phyloP scores from a whole-genome alignment of 768 basidiomycete species.

The Cyclocybe aegerita region DNA sequence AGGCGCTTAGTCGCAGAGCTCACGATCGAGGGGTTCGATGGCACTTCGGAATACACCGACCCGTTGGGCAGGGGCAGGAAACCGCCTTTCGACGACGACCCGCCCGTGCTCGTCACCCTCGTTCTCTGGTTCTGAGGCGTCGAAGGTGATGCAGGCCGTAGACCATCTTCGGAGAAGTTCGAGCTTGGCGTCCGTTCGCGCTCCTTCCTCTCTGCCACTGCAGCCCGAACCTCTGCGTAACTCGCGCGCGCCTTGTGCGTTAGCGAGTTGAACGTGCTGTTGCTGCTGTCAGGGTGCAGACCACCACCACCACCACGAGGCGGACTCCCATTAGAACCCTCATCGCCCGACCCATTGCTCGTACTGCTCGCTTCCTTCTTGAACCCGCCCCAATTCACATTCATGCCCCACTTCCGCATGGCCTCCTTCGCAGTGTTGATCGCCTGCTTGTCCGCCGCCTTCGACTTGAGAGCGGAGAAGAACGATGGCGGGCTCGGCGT shows the following conservation, averaged over 20 bases:
- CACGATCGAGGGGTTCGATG: slow-evolving; percentile 15
- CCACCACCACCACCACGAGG: slow-evolving; percentile 4
- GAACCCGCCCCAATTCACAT: slow-evolving; percentile 70
- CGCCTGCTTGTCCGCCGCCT: slow-evolving; percentile 81
- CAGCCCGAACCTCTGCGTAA: slow-evolving; percentile 75
- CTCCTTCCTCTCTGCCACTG: slow-evolving; percentile 67
- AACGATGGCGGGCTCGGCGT: slow-evolving; percentile 60
- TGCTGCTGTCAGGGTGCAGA: slow-evolving; percentile 25
- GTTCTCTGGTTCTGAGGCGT: slow-evolving; percentile 1
- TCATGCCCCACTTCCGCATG: slow-evolving; percentile 90
- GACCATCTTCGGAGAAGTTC: slow-evolving; percentile 10
- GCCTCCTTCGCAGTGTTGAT: slow-evolving; percentile 85
- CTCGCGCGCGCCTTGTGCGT: slow-evolving; percentile 49
- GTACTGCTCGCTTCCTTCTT: slow-evolving; percentile 46
- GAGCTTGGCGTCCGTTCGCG: slow-evolving; percentile 31
- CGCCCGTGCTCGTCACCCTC: slow-evolving; percentile 15
- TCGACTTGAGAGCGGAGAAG: slow-evolving; percentile 76
- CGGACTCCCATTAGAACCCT: slow-evolving; percentile 30
- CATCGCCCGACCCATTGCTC: slow-evolving; percentile 32
- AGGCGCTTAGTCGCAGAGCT: background rate
- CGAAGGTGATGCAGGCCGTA: slow-evolving; percentile 13
- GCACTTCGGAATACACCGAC: slow-evolving; percentile 19
- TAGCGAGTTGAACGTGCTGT: slow-evolving; percentile 6
- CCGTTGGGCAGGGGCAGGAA: slow-evolving; percentile 7
- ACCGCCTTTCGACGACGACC: no score